These are phyloP conservation scores for Bolboschoenoplectus hybrid DNA, from an alignment of 202 grass and related monocot genomes.

Conservation along the genomic window DNA sequence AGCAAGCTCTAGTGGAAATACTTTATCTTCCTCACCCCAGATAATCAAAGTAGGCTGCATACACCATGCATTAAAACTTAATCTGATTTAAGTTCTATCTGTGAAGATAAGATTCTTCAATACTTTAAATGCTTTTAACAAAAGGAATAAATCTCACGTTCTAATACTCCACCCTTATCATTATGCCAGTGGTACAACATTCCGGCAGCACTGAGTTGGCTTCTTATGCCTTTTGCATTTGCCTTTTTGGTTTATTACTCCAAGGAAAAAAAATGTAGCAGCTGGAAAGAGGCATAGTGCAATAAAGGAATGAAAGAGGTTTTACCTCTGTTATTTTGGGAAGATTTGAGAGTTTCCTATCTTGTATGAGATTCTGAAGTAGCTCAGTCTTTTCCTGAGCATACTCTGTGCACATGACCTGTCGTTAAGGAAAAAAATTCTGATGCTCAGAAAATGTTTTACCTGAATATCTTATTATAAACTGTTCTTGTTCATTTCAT, in stretches of 20 bases:
- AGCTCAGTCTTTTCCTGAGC: slow-evolving; percentile 73
- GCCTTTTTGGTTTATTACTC: background rate
- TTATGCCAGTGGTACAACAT: background rate
- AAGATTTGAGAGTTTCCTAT: slow-evolving; percentile 63
- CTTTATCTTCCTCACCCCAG: slow-evolving; percentile 80
- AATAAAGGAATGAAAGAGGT: slow-evolving; percentile 11
- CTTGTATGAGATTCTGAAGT: slow-evolving; percentile 56
- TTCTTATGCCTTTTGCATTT: background rate
- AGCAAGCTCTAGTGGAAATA: slow-evolving; percentile 92
- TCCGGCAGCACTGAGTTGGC: background rate
- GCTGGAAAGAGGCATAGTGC: background rate
- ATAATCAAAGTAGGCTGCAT: slow-evolving; percentile 71
- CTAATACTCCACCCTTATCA: background rate
- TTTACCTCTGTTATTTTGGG: slow-evolving; percentile 72
- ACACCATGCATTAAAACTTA: background rate
- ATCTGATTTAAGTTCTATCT: background rate
- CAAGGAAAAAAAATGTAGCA: background rate
- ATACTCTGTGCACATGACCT: slow-evolving; percentile 79
- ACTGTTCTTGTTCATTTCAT: background rate
- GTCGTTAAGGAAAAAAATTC: slow-evolving; percentile 21
- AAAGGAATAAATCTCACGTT: slow-evolving; percentile 9
- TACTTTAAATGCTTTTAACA: slow-evolving; percentile 4
- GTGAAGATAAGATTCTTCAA: background rate
- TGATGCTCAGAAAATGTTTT: background rate
- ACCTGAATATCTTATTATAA: background rate